Base-by-base conservation (phyloP, 805 yeast genomes). In the Yamadazyma sp. region DNA sequence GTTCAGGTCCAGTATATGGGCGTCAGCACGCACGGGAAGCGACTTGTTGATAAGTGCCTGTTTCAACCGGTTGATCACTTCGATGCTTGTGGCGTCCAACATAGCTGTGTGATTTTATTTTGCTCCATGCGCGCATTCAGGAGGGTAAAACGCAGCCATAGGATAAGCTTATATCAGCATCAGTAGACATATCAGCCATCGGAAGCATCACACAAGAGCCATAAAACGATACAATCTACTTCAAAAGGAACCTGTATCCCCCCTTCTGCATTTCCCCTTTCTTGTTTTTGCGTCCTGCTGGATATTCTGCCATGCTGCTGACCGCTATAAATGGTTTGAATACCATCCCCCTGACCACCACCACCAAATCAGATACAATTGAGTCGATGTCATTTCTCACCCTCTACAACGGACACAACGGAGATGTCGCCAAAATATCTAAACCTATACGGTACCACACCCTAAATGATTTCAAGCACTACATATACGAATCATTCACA, bases 381-480 rank as follows among this genome's bases (percentile, higher is more conserved):
- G 44, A 40, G 24, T 22, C 41, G 20, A 32, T 45, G 37, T 34
- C 44, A 5, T 62, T 59, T 34, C 49, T 68, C 30, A 44, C 49
- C 12, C 50, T 68, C 4, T 60, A 61, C 43, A 65, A 66, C 45
- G 59, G 68, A 20, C 73, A 69, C 40, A 65, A 53, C 40, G 74
- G 74, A 5, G 50, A 49, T 6, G 33, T 45, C 7, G 24, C 54
- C n/a, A 50, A 50, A 32, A 52, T 67, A 11, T 64, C 73, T 6
- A 68, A 68, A 38, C 74, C 74, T 1, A 52, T 69, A 23, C 52
- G 72, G 41, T 67, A 57, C 42, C 68, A 64, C 33, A 54, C 56
- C n/a, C 37, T 65, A 25, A 42, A 39, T 4, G 56, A 54, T 12
- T 60, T 69, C 46, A 68, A 66, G 37, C 42, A 37, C 5, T 59